These are phyloP conservation scores for Domatiomyces globalis DNA, from an alignment of 2,329 filamentous ascomycete species.

Conservation along the genomic window DNA sequence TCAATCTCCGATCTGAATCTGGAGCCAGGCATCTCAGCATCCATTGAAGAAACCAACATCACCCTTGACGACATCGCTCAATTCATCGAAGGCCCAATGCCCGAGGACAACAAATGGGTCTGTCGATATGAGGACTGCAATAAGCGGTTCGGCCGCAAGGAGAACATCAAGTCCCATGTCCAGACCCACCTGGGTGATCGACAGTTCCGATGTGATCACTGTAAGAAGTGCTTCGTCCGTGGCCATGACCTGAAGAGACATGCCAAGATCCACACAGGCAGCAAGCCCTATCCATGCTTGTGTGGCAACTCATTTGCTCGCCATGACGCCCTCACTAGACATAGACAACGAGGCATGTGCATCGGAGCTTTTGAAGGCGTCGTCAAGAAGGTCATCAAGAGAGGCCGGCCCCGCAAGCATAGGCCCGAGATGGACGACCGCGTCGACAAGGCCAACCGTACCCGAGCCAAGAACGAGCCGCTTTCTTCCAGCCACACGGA, in stretches of 20 bases:
- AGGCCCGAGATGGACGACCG: constrained; percentile 46
- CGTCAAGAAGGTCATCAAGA: constrained; percentile 52
- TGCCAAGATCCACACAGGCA: constrained; percentile 89
- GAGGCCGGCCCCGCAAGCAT: constrained; percentile 50
- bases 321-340: constrained; percentile 86
- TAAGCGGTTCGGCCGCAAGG: constrained; percentile 88
- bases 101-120: constrained; percentile 62
- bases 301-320: constrained; percentile 91
- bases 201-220: constrained; percentile 86
- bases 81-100: constrained; percentile 59
- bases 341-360: constrained; percentile 92
- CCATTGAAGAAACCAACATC: constrained; percentile 64
- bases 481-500: constrained; percentile 20
- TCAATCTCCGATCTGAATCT: constrained; percentile 37
- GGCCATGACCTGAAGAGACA: constrained; percentile 96
- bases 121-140: constrained; percentile 66
- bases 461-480: constrained; percentile 28
- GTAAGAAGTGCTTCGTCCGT: constrained; percentile 88
- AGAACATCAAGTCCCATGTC: constrained; percentile 97
- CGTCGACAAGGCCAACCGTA: constrained; percentile 41
- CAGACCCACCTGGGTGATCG: constrained; percentile 95
- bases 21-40: constrained; percentile 45
- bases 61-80: constrained; percentile 69
- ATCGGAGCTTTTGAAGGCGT: constrained; percentile 82
- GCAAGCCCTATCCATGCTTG: constrained; percentile 88